phyloP scores from a whole-genome alignment of 257 asterid species.

The Verbascum thapsus region DNA sequence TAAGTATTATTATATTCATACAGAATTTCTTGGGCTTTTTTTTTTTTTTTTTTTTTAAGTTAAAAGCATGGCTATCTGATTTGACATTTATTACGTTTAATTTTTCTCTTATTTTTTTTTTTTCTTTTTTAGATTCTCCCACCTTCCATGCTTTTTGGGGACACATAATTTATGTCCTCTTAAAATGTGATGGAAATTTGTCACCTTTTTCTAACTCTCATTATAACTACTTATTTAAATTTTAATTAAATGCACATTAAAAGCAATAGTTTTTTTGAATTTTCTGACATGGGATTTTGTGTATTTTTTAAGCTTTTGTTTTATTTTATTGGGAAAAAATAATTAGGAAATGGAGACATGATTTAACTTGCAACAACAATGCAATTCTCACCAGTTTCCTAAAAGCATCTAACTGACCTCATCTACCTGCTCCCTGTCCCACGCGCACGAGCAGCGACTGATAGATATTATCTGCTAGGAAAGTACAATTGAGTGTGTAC shows the following conservation, averaged over 20 bases:
- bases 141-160: slow-evolving; percentile 41
- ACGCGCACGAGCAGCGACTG: slow-evolving; percentile 40
- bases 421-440: slow-evolving; percentile 20
- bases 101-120: too few species aligned
- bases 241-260: background rate
- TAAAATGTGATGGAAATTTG: background rate
- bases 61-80: slow-evolving; percentile 41
- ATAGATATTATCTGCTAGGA: background rate
- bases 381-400: slow-evolving; percentile 38
- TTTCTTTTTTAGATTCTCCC: slow-evolving; percentile 58
- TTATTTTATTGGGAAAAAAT: background rate
- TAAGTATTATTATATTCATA: slow-evolving; percentile 25
- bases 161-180: slow-evolving; percentile 13
- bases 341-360: slow-evolving; percentile 26
- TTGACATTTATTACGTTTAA: slow-evolving; percentile 39
- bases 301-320: background rate
- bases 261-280: background rate
- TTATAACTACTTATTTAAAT: background rate
- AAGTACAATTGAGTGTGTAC: slow-evolving; percentile 19
- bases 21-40: slow-evolving; percentile 55
- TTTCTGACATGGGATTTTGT: slow-evolving; percentile 23
- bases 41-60: slow-evolving; percentile 52
- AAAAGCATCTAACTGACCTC: slow-evolving; percentile 42
- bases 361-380: slow-evolving; percentile 37
- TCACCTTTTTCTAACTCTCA: slow-evolving; percentile 20